Evolutionary conservation across 768 basidiomycete species (phyloP), one percentile per base, ranked within the genome.

Genomic region (Naganishia antarctica): DNA sequence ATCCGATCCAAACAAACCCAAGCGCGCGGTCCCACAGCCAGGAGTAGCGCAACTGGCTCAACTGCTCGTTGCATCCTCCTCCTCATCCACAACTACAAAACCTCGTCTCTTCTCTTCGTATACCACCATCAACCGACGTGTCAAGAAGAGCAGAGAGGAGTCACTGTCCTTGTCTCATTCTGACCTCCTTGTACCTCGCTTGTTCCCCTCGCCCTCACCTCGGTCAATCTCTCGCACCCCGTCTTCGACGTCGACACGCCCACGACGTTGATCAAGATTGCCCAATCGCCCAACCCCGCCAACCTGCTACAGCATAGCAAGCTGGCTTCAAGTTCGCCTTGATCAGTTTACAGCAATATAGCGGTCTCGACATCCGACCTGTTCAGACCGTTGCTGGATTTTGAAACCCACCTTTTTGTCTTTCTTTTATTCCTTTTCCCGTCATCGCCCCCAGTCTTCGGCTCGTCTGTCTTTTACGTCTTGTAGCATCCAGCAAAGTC

Each of bases 351-450:
- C 53, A 57, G 53, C 53, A 40, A 16, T 13, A 57, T 57, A 57
- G 53, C 53, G 53, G 37, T 40, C 53, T 57, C 53, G 34, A 57
- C 53, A 57, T 57, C 53, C 53, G 53, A 57, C 53, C 53, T 57
- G 53, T 57, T 32, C 16, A 41, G 53, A 57, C 37, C 53, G 53
- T 40, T 40, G 53, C 53, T 57, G 53, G 53, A 57, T 57, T 57
- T 57, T 57, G 53, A 57, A 44, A 57, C 34, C 50, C 53, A 57
- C 53, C 53, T 21, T 37, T 41, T 57, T 57, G 53, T 57, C 53
- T 40, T 57, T 57, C 53, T 57, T 57, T 57, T 57, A 40, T 40
- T 41, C 32, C 34, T 23, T 40, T 21, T 44, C 43, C 5, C 34
- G 34, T 44, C 18, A 9, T 6, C 43, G 5, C 13, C n/a, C 5